Base-by-base conservation (phyloP, 345 rosid species). In the Turnera subulata region DNA sequence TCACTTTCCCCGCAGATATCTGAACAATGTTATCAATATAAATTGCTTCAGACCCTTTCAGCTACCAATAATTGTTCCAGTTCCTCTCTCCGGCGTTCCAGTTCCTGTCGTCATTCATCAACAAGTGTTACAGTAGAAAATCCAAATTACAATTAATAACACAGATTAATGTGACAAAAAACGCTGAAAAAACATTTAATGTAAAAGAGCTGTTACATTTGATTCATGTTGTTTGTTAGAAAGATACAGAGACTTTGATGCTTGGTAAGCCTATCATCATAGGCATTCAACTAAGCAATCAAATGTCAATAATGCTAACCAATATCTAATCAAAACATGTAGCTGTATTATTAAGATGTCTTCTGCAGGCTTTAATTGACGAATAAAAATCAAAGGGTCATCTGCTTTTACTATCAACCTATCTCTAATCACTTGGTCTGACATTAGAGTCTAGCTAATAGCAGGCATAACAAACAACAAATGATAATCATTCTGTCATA, bases 51-150 rank as follows among this genome's bases (percentile, higher is more conserved):
- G 39, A 16, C 73, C 45, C 69, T 67, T 68, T 86, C 90, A 49
- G 59, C 59, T 22, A 93, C 2, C 50, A 93, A 89, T 69, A 90
- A 69, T 54, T 84, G 99, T 76, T 93, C 92, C 39, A 93, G 87
- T 46, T 93, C 95, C 67, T 78, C 95, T 69, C 81, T 81, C 50
- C 95, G 88, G 53, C 76, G 76, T 58, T 83, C 90, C 70, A 93
- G 61, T 42, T 93, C 92, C 99, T 93, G 86, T 23, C 17, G 44
- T 46, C 29, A 45, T 42, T 17, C 46, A 50, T 29, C 32, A 37
- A 53, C 21, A 51, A 25, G 43, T 53, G 42, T 56, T 9, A 3
- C 35, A 33, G 17, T 55, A 39, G 17, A 33, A 35, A 33, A 26
- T 46, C 4, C 10, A 14, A 55, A 37, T 25, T n/a, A 23, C 32